These are phyloP conservation scores for Brassica carinata DNA, from an alignment of 345 rosid genomes.

Conservation along the genomic window DNA sequence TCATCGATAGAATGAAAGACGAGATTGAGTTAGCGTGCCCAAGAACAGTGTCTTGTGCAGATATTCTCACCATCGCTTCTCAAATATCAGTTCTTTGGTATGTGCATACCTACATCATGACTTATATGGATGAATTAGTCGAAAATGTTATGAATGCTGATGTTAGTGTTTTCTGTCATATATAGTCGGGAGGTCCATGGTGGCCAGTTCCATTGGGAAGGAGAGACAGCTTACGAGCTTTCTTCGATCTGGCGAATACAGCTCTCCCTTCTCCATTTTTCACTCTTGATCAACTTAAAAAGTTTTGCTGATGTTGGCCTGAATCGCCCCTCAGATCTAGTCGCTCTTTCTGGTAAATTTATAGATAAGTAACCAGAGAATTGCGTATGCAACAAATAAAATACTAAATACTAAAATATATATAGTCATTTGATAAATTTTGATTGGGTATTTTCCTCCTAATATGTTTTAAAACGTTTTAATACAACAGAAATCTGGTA, in stretches of 20 bases:
- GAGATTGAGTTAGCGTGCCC: constrained; percentile 52
- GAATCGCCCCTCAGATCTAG: constrained; percentile 32
- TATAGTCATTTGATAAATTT: not conserved
- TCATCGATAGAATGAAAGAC: constrained; percentile 56
- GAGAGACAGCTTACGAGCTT: constrained; percentile 41
- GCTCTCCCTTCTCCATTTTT: constrained; percentile 39
- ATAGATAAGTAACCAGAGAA: not conserved
- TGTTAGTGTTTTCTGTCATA: not conserved
- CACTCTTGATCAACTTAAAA: constrained; percentile 29
- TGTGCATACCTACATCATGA: not conserved
- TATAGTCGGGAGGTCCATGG: constrained; percentile 47
- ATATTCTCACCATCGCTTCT: constrained; percentile 50
- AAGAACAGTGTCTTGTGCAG: constrained; percentile 56
- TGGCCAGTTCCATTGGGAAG: constrained; percentile 44
- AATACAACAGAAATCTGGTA: not conserved
- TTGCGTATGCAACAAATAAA: not conserved
- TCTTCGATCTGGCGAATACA: constrained; percentile 33
- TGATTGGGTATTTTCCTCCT: not conserved
- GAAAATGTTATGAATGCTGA: not conserved
- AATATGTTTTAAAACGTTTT: not conserved
- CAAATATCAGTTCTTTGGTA: constrained; percentile 48
- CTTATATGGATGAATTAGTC: not conserved
- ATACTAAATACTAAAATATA: not conserved
- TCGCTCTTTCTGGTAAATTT: constrained; percentile 47
- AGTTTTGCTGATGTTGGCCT: constrained; percentile 38